Evolutionary conservation across 1,139 yeast species (phyloP).

Genomic region (Schizosaccharomyces versatilis): DNA sequence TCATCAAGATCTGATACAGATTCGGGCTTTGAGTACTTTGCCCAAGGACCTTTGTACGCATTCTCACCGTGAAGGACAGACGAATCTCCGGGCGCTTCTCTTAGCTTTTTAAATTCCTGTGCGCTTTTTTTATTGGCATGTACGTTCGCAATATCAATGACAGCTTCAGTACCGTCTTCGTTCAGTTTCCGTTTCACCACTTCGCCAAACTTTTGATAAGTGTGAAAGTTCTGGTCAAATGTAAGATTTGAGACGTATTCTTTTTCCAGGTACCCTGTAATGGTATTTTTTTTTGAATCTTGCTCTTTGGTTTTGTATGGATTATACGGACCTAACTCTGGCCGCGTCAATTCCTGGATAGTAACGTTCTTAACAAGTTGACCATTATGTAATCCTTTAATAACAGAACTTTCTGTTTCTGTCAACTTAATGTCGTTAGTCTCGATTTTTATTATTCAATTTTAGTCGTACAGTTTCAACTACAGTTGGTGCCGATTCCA

Average conservation of each 20-base stretch:
- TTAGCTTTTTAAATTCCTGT: constrained; percentile 14
- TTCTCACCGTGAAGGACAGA: constrained; percentile 23
- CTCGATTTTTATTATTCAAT: background rate
- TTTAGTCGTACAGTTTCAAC: background rate
- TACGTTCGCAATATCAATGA: too few species aligned
- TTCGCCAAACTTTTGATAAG: background rate
- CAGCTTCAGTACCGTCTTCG: background rate
- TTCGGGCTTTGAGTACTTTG: constrained; percentile 20
- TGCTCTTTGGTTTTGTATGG: background rate
- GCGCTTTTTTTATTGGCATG: background rate
- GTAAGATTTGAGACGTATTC: background rate
- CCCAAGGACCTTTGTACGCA: constrained; percentile 41
- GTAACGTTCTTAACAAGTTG: background rate
- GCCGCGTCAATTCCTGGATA: background rate
- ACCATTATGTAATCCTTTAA: background rate
- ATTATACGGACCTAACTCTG: background rate
- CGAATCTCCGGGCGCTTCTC: constrained; percentile 23
- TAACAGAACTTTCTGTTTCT: background rate
- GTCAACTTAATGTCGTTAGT: background rate
- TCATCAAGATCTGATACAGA: constrained; percentile 7
- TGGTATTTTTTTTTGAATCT: background rate
- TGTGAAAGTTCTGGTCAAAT: background rate
- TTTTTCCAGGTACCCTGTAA: background rate
- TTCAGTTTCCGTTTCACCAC: background rate
- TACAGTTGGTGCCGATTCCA: background rate